Evolutionary conservation across 192 early-diverging fungal species (phyloP), one percentile per base, ranked within the genome.

Genomic region (Coemansia sp.): DNA sequence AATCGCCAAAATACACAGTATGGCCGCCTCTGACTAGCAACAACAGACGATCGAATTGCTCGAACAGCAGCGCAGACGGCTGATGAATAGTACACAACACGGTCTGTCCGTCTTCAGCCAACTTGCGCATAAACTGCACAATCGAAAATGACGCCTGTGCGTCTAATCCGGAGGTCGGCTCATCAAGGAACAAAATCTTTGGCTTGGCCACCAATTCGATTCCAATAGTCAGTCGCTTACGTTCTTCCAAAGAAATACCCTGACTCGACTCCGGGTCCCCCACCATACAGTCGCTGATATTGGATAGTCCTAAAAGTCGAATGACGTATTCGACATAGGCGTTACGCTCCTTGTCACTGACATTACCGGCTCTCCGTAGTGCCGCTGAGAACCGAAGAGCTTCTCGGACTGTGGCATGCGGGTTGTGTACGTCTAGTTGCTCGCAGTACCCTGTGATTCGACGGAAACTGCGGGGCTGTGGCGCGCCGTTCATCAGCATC

Each of bases 161-260:
- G 72, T 91, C 89, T 10, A 91, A 75, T 55, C 95, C 95, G 52
- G 90, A 92, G 8, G 93, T 95, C 47, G 95, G 95, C 68, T 91
- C 95, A 72, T 95, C 93, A 67, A 95, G 82, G 79, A 96, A 92
- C n/a, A 96, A 86, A 18, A 91, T 71, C 62, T 88, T 86, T 11
- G 90, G 89, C 79, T 90, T 86, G 29, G 92, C 87, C 2, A 94
- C 88, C 20, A 96, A 85, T 73, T 96, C 92, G 49, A 90, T 84
- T 65, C 87, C 95, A 67, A 96, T 92, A 31, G 90, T 91, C 18
- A 96, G 85, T 39, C 93, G 88, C 69, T 94, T 90, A 75, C 91
- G 92, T 74, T 96, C 92, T 65, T 92, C 93, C 15, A 92, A 89
- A 33, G 89, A 91, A 50, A 95, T 91, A 60, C 94, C 94, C 69